Conservation (phyloP, 805 yeast species). For the Candida peoriensis region DNA sequence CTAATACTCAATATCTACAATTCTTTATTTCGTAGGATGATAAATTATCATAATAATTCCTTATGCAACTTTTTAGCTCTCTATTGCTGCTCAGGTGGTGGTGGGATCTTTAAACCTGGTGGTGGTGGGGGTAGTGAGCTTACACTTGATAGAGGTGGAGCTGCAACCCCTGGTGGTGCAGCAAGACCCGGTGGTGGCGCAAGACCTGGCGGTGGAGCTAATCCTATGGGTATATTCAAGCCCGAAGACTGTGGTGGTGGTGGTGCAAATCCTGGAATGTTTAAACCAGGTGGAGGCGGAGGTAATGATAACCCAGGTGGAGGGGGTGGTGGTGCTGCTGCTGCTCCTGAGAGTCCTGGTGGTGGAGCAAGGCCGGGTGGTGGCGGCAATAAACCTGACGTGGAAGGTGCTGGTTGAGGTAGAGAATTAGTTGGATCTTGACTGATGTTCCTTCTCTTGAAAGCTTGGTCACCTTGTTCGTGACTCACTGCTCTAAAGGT, state of each 20-base stretch:
- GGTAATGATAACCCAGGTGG: not conserved
- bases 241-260: not conserved
- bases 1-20: no score
- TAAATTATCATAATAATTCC: no score
- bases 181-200: slow-evolving; percentile 6
- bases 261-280: not conserved
- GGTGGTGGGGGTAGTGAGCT: slow-evolving; percentile 1
- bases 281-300: slow-evolving; percentile 1
- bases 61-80: no score
- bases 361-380: slow-evolving; percentile 16
- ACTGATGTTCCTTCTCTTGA: slow-evolving; percentile 11
- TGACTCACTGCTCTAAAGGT: no score
- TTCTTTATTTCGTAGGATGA: no score
- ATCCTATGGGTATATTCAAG: not conserved
- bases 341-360: slow-evolving; percentile 7
- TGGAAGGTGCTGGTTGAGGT: slow-evolving; percentile 24
- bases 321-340: slow-evolving; percentile 6
- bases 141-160: slow-evolving; percentile 5
- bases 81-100: not conserved
- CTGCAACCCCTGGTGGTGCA: slow-evolving; percentile 5
- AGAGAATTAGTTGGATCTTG: slow-evolving; percentile 22
- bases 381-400: slow-evolving; percentile 19
- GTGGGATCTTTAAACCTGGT: not conserved
- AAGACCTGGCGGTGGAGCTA: slow-evolving; percentile 9
- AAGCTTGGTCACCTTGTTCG: slow-evolving; percentile 6